A percentile compares a stretch with the other conserved stretches of the same genome.
phyloP scores from a whole-genome alignment of 73 alveolate species.

The Urostyla sp. region DNA sequence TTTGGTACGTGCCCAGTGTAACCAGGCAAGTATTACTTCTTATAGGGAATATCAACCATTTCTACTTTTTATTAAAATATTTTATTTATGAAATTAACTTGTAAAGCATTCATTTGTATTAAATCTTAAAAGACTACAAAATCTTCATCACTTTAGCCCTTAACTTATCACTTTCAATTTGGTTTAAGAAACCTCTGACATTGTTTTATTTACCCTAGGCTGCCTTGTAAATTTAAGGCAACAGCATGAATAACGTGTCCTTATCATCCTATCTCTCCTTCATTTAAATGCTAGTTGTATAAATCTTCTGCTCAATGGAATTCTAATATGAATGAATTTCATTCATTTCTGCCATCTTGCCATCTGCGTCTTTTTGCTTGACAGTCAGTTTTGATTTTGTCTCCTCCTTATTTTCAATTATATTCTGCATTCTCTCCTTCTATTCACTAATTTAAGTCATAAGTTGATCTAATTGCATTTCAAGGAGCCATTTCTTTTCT shows the following conservation, averaged over 20 bases:
- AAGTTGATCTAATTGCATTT: not conserved
- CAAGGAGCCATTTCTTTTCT: constrained; percentile 20
- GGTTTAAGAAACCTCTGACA: constrained; percentile 22
- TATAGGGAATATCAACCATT: constrained; percentile 53
- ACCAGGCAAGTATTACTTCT: constrained; percentile 64
- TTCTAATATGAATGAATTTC: not conserved
- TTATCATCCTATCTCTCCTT: constrained; percentile 61
- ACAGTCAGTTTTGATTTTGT: constrained; percentile 1
- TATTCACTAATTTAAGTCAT: not conserved
- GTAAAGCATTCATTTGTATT: constrained; percentile 14
- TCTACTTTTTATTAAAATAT: not conserved
- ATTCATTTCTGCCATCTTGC: not conserved
- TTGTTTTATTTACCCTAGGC: constrained; percentile 14
- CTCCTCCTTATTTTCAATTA: not conserved
- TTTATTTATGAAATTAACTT: not conserved
- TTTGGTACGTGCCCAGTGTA: constrained; percentile 72
- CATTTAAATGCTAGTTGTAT: constrained; percentile 50
- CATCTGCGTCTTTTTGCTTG: constrained; percentile 1
- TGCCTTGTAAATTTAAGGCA: constrained; percentile 47
- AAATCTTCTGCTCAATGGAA: constrained; percentile 60
- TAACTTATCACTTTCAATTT: constrained; percentile 30
- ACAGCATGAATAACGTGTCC: constrained; percentile 59
- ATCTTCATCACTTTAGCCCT: constrained; percentile 27
- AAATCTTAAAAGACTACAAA: constrained; percentile 13
- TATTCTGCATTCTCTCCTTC: constrained; percentile 5